Evolutionary conservation across 208 protist genomes (phyloP).

Genomic region (Leishmania tarentolae): DNA sequence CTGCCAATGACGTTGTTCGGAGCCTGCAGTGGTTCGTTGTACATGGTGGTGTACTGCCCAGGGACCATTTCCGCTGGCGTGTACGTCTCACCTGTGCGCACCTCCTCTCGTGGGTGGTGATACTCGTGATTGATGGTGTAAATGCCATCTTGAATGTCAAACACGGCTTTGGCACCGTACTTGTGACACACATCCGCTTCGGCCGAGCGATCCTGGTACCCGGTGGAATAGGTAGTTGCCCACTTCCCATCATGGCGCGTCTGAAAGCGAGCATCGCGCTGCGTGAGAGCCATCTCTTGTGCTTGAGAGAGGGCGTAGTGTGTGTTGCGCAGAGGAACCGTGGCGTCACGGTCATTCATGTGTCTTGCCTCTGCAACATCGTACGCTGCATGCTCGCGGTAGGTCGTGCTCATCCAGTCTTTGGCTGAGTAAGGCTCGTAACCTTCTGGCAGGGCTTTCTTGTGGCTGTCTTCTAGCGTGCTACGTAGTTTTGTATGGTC

Average conservation of each 20-base stretch:
- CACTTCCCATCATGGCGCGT: conserved; percentile 52
- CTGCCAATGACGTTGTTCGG: conserved; percentile 51
- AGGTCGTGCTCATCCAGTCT: conserved; percentile 86
- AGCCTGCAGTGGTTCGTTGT: conserved; percentile 73
- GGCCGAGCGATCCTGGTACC: conserved; percentile 65
- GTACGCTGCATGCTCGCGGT: conserved; percentile 77
- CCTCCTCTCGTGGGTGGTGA: conserved; percentile 84
- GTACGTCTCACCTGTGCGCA: conserved; percentile 72
- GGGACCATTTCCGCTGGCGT: conserved; percentile 80
- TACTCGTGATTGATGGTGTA: conserved; percentile 86
- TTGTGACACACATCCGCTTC: conserved; percentile 63
- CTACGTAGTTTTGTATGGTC: conserved; percentile 52
- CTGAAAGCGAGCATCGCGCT: conserved; percentile 41
- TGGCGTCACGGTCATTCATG: conserved; percentile 66
- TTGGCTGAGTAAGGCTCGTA: conserved; percentile 74
- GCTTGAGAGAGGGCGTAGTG: conserved; percentile 66
- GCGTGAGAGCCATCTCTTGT: conserved; percentile 53
- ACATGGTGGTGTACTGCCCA: conserved; percentile 86
- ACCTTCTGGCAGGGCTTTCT: conserved; percentile 52
- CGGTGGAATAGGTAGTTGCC: conserved; percentile 70
- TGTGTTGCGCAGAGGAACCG: conserved; percentile 65
- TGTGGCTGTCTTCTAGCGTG: conserved; percentile 49
- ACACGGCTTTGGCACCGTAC: conserved; percentile 64
- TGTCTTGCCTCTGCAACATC: conserved; percentile 55
- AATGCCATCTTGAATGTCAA: conserved; percentile 78